These are phyloP conservation scores for Exophiala lecanii-corni DNA, from an alignment of 2,329 filamentous ascomycete species.

Conservation along the genomic window DNA sequence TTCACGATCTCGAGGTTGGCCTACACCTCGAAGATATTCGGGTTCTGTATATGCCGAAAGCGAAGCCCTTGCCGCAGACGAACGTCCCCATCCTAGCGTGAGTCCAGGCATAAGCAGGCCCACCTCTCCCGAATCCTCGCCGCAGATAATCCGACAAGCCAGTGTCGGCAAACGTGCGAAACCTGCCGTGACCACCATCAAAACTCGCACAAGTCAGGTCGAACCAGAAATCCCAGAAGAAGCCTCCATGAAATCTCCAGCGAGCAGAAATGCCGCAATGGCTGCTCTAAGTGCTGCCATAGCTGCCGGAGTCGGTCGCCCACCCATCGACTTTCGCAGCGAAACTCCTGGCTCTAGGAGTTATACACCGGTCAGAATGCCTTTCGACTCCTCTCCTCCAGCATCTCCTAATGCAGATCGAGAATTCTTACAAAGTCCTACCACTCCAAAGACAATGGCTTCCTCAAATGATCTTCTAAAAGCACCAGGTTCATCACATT, in stretches of 20 bases:
- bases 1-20: constrained; percentile 16
- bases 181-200: constrained; percentile 40
- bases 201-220: constrained; percentile 24
- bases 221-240: constrained; percentile 24
- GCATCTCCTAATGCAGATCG: constrained; percentile 16
- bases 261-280: constrained; percentile 20
- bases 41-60: constrained; percentile 22
- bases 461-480: constrained; percentile 13
- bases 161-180: constrained; percentile 40
- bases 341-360: constrained; percentile 15
- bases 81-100: constrained; percentile 6
- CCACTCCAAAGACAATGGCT: constrained; percentile 13
- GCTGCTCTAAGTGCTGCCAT: constrained; percentile 23
- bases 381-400: constrained; percentile 20
- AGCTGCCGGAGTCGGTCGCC: constrained; percentile 16
- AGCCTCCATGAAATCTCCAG: constrained; percentile 2
- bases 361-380: constrained; percentile 20
- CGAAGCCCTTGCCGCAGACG: constrained; percentile 16
- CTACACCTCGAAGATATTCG: constrained; percentile 17
- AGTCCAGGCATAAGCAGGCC: constrained; percentile 5
- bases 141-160: constrained; percentile 36
- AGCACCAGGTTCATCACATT: constrained; percentile 12
- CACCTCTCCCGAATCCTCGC: constrained; percentile 14
- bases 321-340: constrained; percentile 3
- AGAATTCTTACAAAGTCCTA: constrained; percentile 20